Conservation (phyloP, 1,284 basidiomycete species). For the Sanguinoderma infundibulare region DNA sequence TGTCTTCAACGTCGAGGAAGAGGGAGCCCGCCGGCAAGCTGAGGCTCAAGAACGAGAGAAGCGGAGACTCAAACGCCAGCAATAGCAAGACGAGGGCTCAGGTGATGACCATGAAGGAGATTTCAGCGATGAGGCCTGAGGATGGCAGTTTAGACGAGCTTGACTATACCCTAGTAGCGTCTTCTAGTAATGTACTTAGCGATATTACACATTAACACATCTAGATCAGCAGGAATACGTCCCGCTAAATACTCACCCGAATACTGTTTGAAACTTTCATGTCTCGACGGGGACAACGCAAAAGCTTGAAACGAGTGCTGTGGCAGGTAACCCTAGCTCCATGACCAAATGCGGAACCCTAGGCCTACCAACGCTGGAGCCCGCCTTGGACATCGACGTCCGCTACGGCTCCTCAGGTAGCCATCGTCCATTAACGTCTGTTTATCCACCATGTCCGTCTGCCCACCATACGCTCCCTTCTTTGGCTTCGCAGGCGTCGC, state of each 20-base stretch:
- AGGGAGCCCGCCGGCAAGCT: background rate
- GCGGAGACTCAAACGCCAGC: background rate
- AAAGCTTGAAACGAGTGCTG: no score
- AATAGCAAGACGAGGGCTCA: background rate
- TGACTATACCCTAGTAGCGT: background rate
- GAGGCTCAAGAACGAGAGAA: background rate
- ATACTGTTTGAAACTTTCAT: no score
- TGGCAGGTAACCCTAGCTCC: no score
- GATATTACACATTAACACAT: no score
- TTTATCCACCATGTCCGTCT: conserved; percentile 43
- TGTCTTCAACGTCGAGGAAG: conserved; percentile 12
- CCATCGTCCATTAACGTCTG: background rate
- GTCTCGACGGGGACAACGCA: no score
- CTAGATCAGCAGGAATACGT: no score
- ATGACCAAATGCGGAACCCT: conserved; percentile 9
- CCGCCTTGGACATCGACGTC: background rate
- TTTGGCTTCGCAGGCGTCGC: conserved; percentile 86
- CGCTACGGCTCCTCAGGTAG: conserved; percentile 4
- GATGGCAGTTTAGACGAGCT: background rate
- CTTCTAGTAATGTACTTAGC: no score
- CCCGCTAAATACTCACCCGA: no score
- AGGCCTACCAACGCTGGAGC: background rate
- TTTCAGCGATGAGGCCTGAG: conserved; percentile 2
- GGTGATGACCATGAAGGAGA: background rate
- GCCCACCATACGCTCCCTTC: conserved; percentile 85